Percentiles rank a stretch among this genome's conserved stretches.
phyloP scores from a whole-genome alignment of 1,139 yeast genomes.

The Geotrichum australiense region DNA sequence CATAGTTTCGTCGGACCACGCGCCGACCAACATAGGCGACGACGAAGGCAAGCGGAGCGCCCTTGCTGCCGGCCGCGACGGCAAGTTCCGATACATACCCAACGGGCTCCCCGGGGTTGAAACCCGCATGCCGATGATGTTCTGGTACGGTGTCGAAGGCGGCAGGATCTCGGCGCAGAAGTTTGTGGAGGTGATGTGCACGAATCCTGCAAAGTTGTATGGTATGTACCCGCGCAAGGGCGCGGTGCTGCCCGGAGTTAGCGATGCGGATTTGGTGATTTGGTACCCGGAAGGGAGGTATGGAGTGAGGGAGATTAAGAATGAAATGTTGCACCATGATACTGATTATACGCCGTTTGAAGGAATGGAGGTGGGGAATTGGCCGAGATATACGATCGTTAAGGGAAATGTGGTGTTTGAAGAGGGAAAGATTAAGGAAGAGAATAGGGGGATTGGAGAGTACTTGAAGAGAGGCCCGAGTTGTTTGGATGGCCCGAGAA shows the following conservation, averaged over 20 bases:
- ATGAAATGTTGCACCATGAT: constrained; percentile 38
- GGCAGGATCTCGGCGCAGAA: constrained; percentile 38
- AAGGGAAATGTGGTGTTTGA: constrained; percentile 38
- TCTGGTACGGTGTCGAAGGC: constrained; percentile 40
- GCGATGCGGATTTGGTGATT: constrained; percentile 41
- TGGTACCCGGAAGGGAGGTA: constrained; percentile 40
- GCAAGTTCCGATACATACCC: constrained; percentile 40
- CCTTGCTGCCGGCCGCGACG: constrained; percentile 33
- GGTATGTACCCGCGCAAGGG: constrained; percentile 33
- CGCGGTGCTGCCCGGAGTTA: constrained; percentile 37
- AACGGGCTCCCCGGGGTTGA: constrained; percentile 44
- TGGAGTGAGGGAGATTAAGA: constrained; percentile 31
- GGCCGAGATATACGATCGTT: constrained; percentile 43
- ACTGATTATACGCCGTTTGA: constrained; percentile 45
- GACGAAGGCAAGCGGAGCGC: constrained; percentile 32
- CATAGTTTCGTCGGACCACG: constrained; percentile 43
- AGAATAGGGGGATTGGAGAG: constrained; percentile 21
- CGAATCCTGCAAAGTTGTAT: constrained; percentile 42
- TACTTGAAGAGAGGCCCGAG: constrained; percentile 11
- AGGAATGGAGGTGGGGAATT: constrained; percentile 39
- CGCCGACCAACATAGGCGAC: constrained; percentile 40
- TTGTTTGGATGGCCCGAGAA: constrained; percentile 9
- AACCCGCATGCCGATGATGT: constrained; percentile 40
- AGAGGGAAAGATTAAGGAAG: constrained; percentile 23
- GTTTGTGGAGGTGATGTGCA: constrained; percentile 40